These are phyloP conservation scores for Euptelea pleiosperma DNA, from an alignment of 164 flowering plant species.

Conservation along the genomic window DNA sequence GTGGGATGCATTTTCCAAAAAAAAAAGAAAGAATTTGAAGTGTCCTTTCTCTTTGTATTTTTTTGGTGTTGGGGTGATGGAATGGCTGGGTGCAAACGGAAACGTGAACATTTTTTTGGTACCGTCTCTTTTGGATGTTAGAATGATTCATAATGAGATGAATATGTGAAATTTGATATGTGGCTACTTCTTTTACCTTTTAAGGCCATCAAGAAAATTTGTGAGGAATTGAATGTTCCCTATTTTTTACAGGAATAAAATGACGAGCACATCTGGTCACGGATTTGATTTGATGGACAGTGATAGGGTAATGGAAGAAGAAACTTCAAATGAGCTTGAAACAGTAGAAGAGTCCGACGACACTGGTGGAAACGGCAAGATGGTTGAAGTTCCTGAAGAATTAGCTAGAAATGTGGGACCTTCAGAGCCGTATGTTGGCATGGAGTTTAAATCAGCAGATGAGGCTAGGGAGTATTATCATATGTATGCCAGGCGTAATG, in stretches of 20 bases:
- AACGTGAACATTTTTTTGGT: too few species aligned
- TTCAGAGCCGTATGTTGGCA: constrained; percentile 30
- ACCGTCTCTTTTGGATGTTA: too few species aligned
- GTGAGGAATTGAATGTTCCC: background rate
- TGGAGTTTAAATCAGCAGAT: constrained; percentile 37
- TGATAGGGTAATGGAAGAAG: constrained; percentile 21
- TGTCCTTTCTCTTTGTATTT: too few species aligned
- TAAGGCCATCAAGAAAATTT: too few species aligned
- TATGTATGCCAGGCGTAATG: constrained; percentile 30
- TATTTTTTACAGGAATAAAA: constrained; percentile 12
- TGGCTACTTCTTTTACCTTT: too few species aligned
- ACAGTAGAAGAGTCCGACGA: constrained; percentile 26
- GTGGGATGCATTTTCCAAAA: too few species aligned
- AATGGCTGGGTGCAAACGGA: too few species aligned
- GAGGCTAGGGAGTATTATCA: constrained; percentile 33
- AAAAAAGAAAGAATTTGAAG: too few species aligned
- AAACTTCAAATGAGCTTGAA: constrained; percentile 24
- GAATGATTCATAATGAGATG: too few species aligned
- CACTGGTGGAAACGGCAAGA: constrained; percentile 16
- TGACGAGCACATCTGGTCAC: constrained; percentile 22
- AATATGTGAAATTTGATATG: too few species aligned
- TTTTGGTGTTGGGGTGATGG: too few species aligned
- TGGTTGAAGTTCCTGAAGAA: constrained; percentile 13
- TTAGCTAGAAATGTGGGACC: constrained; percentile 5
- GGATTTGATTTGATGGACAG: constrained; percentile 26